phyloP scores from a whole-genome alignment of 176 grass and related monocot genomes.

The Urochloa ruziziensis region DNA sequence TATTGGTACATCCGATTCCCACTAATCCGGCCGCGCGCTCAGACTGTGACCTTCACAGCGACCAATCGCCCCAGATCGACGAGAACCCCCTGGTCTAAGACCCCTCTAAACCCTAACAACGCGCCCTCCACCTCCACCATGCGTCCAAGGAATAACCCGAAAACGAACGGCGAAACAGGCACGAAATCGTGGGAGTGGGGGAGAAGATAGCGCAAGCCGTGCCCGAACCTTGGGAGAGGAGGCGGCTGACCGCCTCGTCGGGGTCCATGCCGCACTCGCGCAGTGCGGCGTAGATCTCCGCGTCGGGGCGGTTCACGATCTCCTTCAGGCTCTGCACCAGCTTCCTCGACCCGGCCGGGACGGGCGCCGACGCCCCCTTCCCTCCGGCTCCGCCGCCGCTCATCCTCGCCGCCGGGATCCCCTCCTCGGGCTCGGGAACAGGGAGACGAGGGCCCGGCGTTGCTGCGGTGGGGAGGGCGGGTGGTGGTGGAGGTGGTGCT shows the following conservation, averaged over 20 bases:
- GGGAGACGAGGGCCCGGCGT: background rate
- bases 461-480: background rate
- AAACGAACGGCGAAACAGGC: background rate
- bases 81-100: background rate
- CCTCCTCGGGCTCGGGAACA: constrained; percentile 13
- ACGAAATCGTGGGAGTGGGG: constrained; percentile 13
- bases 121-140: background rate
- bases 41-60: background rate
- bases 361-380: constrained; percentile 51
- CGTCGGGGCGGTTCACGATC: constrained; percentile 91
- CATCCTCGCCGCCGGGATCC: constrained; percentile 51
- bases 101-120: constrained; percentile 24
- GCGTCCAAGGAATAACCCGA: background rate
- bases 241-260: constrained; percentile 85
- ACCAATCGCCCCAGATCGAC: constrained; percentile 34
- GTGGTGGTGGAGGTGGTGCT: background rate
- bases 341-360: constrained; percentile 61
- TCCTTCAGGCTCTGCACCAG: constrained; percentile 97
- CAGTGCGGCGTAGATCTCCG: constrained; percentile 96
- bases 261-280: constrained; percentile 98
- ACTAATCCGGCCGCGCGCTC: background rate
- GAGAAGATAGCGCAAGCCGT: background rate
- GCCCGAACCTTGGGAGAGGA: constrained; percentile 81
- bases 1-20: background rate
- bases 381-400: constrained; percentile 34